Base-by-base conservation (phyloP, 371 early-diverging fungal genomes). In the Nematocida ironsii region DNA sequence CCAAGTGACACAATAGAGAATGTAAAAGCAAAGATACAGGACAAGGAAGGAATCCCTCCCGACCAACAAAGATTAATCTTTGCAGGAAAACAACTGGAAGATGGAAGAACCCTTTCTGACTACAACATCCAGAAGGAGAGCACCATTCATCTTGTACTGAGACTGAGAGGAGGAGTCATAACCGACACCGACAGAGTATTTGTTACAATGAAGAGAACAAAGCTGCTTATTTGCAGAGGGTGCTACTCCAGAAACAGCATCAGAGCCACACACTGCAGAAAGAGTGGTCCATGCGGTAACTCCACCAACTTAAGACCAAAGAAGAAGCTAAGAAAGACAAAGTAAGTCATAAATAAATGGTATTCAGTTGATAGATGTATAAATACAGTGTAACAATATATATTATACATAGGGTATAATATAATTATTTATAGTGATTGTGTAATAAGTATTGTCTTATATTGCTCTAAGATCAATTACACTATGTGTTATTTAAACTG, bases 51-150 rank as follows among this genome's bases (percentile, higher is more conserved):
- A 84, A 98, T 97, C 87, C 97, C 97, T 74, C 97, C 97, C 82
- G 97, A 97, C 89, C 98, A 98, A 91, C 98, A 97, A 89, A 95
- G 97, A 86, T 91, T 97, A 83, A 98, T 98, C 87, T 97, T 98
- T 88, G 96, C 97, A 88, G 98, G 96, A 85, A 97, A 96, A 91
- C 97, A 97, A 90, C 92, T 98, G 7, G 91, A 92, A 83, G 92
- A 92, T 82, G 91, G 91, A 72, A 89, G 92, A 71, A 91, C 91
- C 9, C 86, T 92, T 6, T 84, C 74, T 25, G 86, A 85, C 48
- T 87, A 85, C 67, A 93, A 92, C 89, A 91, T 93, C 85, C 92
- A 92, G 91, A 90, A 92, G 92, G 96, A 96, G 89, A 95, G 95
- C 62, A 96, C 96, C 85, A 92, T 96, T 71, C 97, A 96, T 91